Evolutionary conservation across 2,329 filamentous ascomycete species (phyloP), one percentile per base, ranked within the genome.

Genomic region (Alternaria solani): DNA sequence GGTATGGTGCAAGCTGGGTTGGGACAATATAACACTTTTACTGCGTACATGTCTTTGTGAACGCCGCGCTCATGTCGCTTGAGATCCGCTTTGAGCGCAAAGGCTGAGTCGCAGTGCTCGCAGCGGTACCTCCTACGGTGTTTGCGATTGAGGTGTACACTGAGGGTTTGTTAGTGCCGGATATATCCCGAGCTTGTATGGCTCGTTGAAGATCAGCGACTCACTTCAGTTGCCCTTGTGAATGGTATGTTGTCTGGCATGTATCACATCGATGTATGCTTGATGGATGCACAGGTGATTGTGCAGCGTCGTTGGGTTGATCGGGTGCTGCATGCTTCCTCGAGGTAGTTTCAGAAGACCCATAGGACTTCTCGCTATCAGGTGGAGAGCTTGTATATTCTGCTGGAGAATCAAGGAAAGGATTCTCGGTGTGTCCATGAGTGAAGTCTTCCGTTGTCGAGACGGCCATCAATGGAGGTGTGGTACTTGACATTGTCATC

Each of bases 141-240:
- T 46, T 66, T 67, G 36, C 59, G 61, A 51, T 65, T 62, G 26
- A 66, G 52, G 28, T 66, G 66, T 6, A 59, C 55, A 36, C 59
- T 67, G 34, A 6, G 38, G n/a, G 8, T 14, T 12, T 36, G 26
- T 54, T 41, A 49, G 28, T 38, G 25, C 20, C 5, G 16, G n/a
- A 32, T 7, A 11, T 14, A 20, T 39, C 12, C 48, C n/a, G 4
- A 12, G 23, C 2, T 23, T 51, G 16, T n/a, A 38, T 14, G 16
- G 16, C 1, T 18, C 14, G 34, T n/a, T 32, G 14, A 16, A 25
- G 36, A 9, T 26, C n/a, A 18, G 48, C 2, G 18, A 51, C 60
- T 55, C 56, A 65, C 63, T 63, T 63, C 20, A 64, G 43, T 26
- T 62, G 54, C 4, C 63, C 58, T 6, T 36, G 42, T n/a, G 55